Evolutionary conservation across 257 asterid genomes (phyloP), one percentile per base, ranked within the genome.

Genomic region (Solanum boliviense): DNA sequence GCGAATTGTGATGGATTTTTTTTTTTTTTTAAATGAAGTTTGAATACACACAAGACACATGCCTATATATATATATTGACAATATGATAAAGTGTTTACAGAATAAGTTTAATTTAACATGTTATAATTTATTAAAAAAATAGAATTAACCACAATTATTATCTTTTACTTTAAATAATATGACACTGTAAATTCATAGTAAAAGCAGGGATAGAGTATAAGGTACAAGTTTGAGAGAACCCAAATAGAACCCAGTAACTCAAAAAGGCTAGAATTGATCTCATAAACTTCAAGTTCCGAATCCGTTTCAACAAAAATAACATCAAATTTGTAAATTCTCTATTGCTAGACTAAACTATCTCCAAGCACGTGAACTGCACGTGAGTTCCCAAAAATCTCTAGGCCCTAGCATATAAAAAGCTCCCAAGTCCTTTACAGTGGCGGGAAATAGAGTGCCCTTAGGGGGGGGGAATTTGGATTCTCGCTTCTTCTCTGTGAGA

Each of bases 391-490:
- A n/a, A n/a, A 34, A 9, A n/a, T 21, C 31, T 23, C 27, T 20
- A 36, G 48, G 16, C 52, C 44, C 46, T 20, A 36, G 29, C 27
- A 1, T 46, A 29, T 48, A 81, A 27, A 79, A 48, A 0, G 6
- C 29, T n/a, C 41, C 67, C 25, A 15, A 79, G 13, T 44, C 67
- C 67, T 15, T 81, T 81, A 21, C 48, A 71, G 52, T 35, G 98
- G 98, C 98, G 98, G 98, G 98, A 95, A 95, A 89, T 84, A 44
- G 16, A 65, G 83, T 7, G 88, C 90, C 62, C 84, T 72, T 86
- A 91, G 68, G 93, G 91, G 10, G 3, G 34, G 75, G 91, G 89
- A 88, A 89, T 68, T 71, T 32, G 34, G 72, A 67, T 41, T 48
- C 58, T 29, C 81, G 10, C 2, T 38, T 44, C 67, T 68, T 58